Conservation (phyloP, 1,284 basidiomycete genomes). For the Boletus mariae region DNA sequence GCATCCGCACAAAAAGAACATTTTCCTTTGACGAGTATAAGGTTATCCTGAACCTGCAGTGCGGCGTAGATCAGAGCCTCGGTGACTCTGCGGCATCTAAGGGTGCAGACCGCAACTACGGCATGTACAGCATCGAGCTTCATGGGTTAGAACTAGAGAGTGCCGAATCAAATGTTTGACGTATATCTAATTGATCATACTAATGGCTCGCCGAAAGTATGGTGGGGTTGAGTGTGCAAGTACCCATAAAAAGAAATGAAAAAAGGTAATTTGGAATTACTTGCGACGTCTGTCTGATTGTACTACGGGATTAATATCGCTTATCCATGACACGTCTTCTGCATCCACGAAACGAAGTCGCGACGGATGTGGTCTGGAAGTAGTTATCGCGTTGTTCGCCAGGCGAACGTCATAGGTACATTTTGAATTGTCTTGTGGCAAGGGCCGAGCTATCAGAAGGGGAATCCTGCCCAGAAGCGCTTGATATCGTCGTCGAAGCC, state of each 20-base stretch:
- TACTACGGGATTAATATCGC: constrained; percentile 10
- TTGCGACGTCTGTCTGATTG: constrained; percentile 1
- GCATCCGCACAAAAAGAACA: constrained; percentile 56
- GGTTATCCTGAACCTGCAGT: constrained; percentile 83
- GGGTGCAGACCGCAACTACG: constrained; percentile 66
- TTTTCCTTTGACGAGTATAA: constrained; percentile 92
- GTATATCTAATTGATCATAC: constrained; percentile 20
- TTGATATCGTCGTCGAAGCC: constrained; percentile 65
- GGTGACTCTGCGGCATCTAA: constrained; percentile 48
- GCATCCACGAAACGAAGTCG: constrained; percentile 28
- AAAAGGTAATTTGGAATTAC: constrained; percentile 4
- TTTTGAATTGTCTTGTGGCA: constrained; percentile 4
- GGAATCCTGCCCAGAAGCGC: constrained; percentile 57
- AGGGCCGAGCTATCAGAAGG: constrained; percentile 40
- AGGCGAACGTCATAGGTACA: constrained; percentile 31
- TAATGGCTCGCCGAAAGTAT: neutral
- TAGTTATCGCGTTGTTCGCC: constrained; percentile 27
- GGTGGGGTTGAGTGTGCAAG: neutral
- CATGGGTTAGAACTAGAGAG: constrained; percentile 72
- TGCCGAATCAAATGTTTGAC: constrained; percentile 27
- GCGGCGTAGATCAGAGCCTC: constrained; percentile 65
- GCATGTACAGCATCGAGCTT: constrained; percentile 78
- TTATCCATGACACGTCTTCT: constrained; percentile 37
- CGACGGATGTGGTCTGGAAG: constrained; percentile 14
- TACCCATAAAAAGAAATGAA: neutral